Base-by-base conservation (phyloP, 179 eudicot genomes). In the Carnegiea gigantea region DNA sequence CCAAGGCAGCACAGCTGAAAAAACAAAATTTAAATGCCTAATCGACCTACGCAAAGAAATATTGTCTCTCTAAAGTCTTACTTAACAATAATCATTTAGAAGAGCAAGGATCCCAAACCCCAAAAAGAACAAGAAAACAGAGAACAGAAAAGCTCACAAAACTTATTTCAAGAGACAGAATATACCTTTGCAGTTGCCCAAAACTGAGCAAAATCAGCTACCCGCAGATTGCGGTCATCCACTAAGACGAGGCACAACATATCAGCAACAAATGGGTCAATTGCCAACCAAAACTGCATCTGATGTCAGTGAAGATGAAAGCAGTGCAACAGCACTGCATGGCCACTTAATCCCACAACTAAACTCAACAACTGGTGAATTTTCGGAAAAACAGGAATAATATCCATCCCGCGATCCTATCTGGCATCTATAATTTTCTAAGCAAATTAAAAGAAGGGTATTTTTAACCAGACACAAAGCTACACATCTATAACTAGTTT, bases 211-310 rank as follows among this genome's bases (percentile, higher is more conserved):
- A 95, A 97, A 88, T 97, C 99, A 91, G 99, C 99, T 90, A 97
- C 97, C 98, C 99, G 99, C 98, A 97, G 99, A 97, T 97, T 97
- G 98, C 99, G 99, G 99, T 97, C 99, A 97, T 97, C 99, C 99
- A 97, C 99, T 97, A 97, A 92, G 94, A 92, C 86, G 94, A 95
- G 84, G 97, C 92, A 95, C 91, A 95, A 88, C 90, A 92, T 92
- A 96, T 92, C 97, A 95, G 93, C 97, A 85, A 90, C 93, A 96
- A 95, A 91, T 87, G 90, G 92, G 97, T 97, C 95, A 97, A 97
- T 97, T 86, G 88, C 92, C 97, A 90, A 92, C 88, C 86, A 92
- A 81, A 93, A 95, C 99, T 92, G 98, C 97, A 97, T 92, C 91
- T 88, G 92, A 88, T 77, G 91, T 96, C 89, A 94, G 93, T 87